A percentile compares a stretch with the other conserved stretches of the same genome.
phyloP scores from a whole-genome alignment of 1,284 basidiomycete species.

The Irpex sp. region DNA sequence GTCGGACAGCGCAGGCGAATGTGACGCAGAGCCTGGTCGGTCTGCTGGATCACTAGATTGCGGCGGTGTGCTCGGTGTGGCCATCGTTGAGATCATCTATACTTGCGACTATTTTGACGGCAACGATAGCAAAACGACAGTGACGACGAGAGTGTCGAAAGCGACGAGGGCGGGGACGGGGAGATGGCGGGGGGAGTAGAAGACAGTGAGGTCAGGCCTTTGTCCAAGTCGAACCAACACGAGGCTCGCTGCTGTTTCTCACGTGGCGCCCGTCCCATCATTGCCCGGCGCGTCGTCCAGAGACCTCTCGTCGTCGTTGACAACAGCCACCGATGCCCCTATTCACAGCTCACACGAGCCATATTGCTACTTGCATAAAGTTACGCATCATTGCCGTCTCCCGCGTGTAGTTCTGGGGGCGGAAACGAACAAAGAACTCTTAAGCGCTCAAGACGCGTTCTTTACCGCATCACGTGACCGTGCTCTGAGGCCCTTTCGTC shows the following conservation, averaged over 20 bases:
- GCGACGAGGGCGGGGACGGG: conserved; percentile 37
- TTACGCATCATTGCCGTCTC: too few species aligned
- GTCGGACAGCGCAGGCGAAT: conserved; percentile 4
- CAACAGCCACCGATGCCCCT: too few species aligned
- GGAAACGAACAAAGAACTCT: too few species aligned
- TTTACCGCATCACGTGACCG: too few species aligned
- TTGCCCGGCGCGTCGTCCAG: background rate
- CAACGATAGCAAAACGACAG: background rate
- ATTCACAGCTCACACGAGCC: too few species aligned
- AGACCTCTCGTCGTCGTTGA: background rate
- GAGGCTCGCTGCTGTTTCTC: conserved; percentile 6
- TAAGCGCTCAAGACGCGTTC: too few species aligned
- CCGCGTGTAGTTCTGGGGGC: too few species aligned
- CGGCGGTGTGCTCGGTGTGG: conserved; percentile 1
- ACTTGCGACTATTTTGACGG: background rate
- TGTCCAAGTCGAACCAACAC: conserved; percentile 9
- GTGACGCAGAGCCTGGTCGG: background rate
- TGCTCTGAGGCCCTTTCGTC: too few species aligned
- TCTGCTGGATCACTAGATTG: background rate
- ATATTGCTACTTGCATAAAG: too few species aligned
- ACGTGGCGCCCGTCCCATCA: conserved; percentile 1
- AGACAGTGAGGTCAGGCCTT: background rate
- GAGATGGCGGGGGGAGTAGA: conserved; percentile 27
- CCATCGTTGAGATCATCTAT: background rate
- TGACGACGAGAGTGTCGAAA: conserved; percentile 17